Percentiles rank a stretch among this genome's conserved stretches.
Evolutionary conservation across 768 basidiomycete species (phyloP).

Genomic region (Lactarius sanguifluus): DNA sequence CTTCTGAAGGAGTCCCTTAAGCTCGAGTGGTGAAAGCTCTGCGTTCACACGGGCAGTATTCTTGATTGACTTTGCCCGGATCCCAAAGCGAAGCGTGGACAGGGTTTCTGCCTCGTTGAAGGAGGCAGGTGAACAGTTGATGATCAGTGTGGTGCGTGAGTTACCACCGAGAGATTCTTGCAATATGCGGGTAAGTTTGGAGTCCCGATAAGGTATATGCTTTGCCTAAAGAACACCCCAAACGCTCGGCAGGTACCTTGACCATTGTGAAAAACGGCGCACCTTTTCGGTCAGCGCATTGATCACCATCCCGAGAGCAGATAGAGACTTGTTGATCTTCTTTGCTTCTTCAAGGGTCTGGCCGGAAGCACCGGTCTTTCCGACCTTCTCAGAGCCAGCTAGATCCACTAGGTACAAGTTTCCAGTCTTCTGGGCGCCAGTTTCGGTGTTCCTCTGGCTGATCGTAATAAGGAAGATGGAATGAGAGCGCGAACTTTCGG

Average conservation of each 20-base stretch:
- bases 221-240: conserved; percentile 66
- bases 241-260: conserved; percentile 96
- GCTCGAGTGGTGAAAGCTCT: conserved; percentile 92
- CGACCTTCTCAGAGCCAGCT: conserved; percentile 98
- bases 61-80: conserved; percentile 99
- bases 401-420: conserved; percentile 97
- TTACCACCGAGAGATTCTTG: conserved; percentile 98
- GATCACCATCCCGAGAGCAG: conserved; percentile 98
- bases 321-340: conserved; percentile 99
- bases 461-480: conserved; percentile 99
- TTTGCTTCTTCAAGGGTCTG: conserved; percentile 99
- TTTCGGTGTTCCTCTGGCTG: conserved; percentile 94
- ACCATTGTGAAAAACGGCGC: conserved; percentile 66
- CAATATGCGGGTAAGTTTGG: conserved; percentile 96
- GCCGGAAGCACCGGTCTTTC: conserved; percentile 98
- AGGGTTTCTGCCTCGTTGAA: conserved; percentile 98
- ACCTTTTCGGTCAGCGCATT: conserved; percentile 99
- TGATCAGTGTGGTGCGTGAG: conserved; percentile 95
- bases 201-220: conserved; percentile 98
- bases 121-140: conserved; percentile 97
- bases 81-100: conserved; percentile 97
- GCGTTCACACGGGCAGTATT: conserved; percentile 98
- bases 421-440: conserved; percentile 93
- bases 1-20: conserved; percentile 89
- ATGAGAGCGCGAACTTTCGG: conserved; percentile 97